A percentile compares a stretch with the other conserved stretches of the same genome.
Evolutionary conservation across 345 rosid species (phyloP).

Genomic region (Populus nigra): DNA sequence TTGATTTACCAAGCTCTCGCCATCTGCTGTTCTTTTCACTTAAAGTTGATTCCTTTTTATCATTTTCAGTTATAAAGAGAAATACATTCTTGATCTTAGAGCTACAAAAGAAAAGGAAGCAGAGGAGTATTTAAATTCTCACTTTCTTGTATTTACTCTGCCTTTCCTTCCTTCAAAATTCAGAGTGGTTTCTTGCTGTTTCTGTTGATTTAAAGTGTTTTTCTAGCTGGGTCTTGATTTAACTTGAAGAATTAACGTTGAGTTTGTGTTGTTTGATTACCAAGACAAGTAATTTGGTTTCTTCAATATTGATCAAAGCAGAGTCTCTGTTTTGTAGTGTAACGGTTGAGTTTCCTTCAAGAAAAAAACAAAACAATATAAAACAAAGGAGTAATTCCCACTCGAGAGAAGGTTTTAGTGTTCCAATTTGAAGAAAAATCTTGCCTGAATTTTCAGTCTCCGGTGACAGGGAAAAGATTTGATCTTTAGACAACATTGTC

Average conservation of each 20-base stretch:
- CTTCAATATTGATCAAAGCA: constrained; percentile 41
- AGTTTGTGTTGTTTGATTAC: constrained; percentile 11
- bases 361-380: constrained; percentile 8
- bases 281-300: constrained; percentile 18
- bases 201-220: background rate
- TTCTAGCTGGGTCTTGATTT: constrained; percentile 19
- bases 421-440: background rate
- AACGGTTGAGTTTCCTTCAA: constrained; percentile 44
- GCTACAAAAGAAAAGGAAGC: background rate
- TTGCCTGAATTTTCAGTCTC: constrained; percentile 1
- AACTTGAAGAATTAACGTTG: constrained; percentile 33
- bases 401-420: background rate
- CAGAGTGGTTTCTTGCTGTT: background rate
- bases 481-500: constrained; percentile 21
- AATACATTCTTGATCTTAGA: background rate
- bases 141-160: background rate
- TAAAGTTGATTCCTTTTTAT: constrained; percentile 22
- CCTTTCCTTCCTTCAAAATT: background rate
- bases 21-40: constrained; percentile 15
- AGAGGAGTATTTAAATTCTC: background rate
- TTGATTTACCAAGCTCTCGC: background rate
- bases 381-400: background rate
- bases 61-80: constrained; percentile 3
- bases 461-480: constrained; percentile 11
- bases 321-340: constrained; percentile 2